Conservation (phyloP, 108 stramenopile species). For the Cylindrotheca closterium region DNA sequence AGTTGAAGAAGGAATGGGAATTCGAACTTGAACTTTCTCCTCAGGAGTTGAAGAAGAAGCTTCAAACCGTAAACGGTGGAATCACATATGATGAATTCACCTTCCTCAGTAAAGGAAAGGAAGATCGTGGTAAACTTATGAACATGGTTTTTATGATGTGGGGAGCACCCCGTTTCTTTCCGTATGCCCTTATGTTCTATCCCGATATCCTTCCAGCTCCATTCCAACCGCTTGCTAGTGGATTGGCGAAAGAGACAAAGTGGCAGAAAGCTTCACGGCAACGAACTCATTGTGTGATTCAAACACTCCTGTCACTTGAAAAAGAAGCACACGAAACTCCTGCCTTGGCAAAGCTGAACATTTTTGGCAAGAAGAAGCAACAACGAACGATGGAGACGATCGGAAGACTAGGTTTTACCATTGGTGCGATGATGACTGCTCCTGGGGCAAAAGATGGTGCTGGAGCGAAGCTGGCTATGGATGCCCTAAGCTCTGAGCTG, state of each 20-base stretch:
- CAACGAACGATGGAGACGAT: conserved; percentile 15
- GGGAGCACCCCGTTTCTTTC: conserved; percentile 69
- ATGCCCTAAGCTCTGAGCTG: conserved; percentile 32
- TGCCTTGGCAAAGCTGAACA: conserved; percentile 69
- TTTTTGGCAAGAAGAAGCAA: conserved; percentile 65
- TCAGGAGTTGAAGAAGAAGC: conserved; percentile 31
- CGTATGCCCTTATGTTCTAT: conserved; percentile 79
- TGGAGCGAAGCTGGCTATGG: conserved; percentile 38
- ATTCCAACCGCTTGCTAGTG: conserved; percentile 38
- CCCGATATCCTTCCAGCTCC: conserved; percentile 81
- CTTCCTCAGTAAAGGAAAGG: conserved; percentile 70
- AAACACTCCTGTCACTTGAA: conserved; percentile 65
- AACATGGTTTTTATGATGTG: conserved; percentile 61
- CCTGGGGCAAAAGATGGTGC: conserved; percentile 25
- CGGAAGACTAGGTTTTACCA: conserved; percentile 15
- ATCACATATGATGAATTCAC: conserved; percentile 67
- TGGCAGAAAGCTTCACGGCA: conserved; percentile 46
- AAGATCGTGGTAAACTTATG: conserved; percentile 72
- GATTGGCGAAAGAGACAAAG: conserved; percentile 35
- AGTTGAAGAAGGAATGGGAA: conserved; percentile 33
- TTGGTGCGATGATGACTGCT: conserved; percentile 12
- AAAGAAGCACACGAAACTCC: conserved; percentile 56
- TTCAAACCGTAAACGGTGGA: conserved; percentile 33
- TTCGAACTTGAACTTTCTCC: conserved; percentile 29
- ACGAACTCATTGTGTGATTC: conserved; percentile 70